Evolutionary conservation across 495 filamentous ascomycete genomes (phyloP), one percentile per base, ranked within the genome.

Genomic region (Penicillium subrubescens): DNA sequence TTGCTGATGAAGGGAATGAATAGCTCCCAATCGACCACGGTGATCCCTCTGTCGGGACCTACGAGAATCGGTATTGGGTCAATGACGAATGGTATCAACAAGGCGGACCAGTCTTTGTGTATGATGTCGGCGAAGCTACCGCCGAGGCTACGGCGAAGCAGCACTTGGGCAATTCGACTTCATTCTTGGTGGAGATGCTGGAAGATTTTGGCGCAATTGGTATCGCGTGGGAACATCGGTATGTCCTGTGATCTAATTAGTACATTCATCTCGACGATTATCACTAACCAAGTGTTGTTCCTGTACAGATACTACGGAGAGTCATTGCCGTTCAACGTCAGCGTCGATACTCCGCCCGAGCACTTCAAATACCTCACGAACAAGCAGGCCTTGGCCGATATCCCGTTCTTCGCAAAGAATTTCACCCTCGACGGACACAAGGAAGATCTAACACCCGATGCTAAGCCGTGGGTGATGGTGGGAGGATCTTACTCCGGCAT

Each of bases 201-300:
- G 59, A 78, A 44, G 75, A 83, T 34, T 82, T 85, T 55, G 71
- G 76, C 14, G 86, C 78, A 0, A 75, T 88, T 35, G 86, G 84
- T 1, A 84, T 88, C 37, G 71, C 82, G 2, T 88, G 85, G 85
- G 86, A 88, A 66, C 86, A 88, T 63, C 71, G 85, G 79, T 87
- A 35, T 54, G 76, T 70, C 11, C 7, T 35, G 7, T 10, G 12
- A 11, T 17, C 7, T 15, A n/a, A 6, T 43, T 25, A 57, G n/a
- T 41, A 55, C 8, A 0, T 10, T 34, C 0, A 0, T 1, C 17
- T 31, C 5, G 3, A 10, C 27, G 5, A 43, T 55, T 3, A 14
- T 37, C 12, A 44, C 59, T 55, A 7, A 21, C 15, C 50, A 31
- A 21, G 19, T 8, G 27, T 1, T 56, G 31, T 23, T 3, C 8